phyloP scores from a whole-genome alignment of 192 early-diverging fungal species.

The Kickxella alabastrina region DNA sequence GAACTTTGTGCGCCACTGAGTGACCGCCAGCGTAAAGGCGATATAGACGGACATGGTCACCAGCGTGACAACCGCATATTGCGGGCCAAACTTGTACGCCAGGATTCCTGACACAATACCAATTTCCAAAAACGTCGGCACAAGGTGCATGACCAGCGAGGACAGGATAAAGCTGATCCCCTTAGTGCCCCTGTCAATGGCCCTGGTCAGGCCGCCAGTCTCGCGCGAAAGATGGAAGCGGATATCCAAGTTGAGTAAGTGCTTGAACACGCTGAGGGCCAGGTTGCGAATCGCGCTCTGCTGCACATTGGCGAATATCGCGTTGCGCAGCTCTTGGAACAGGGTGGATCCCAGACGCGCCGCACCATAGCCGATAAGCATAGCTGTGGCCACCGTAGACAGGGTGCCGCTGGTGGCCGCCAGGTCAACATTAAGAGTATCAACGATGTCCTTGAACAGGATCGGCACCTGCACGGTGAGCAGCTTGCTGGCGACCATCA shows the following conservation, averaged over 20 bases:
- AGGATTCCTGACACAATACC: constrained; percentile 90
- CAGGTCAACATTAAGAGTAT: constrained; percentile 70
- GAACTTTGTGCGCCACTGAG: constrained; percentile 81
- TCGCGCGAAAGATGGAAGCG: constrained; percentile 90
- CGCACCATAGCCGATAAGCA: constrained; percentile 91
- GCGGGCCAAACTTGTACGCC: constrained; percentile 58
- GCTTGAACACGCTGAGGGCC: constrained; percentile 84
- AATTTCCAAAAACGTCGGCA: constrained; percentile 94
- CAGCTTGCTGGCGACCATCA: constrained; percentile 80
- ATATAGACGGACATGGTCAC: constrained; percentile 75
- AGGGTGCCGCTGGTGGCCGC: constrained; percentile 61
- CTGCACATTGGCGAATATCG: constrained; percentile 88
- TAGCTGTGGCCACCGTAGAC: constrained; percentile 80
- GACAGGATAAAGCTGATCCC: constrained; percentile 96
- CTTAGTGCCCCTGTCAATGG: constrained; percentile 92
- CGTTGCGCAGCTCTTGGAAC: constrained; percentile 89
- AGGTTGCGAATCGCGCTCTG: constrained; percentile 90
- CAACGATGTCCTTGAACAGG: constrained; percentile 91
- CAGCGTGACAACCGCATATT: constrained; percentile 59
- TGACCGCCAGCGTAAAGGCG: constrained; percentile 82
- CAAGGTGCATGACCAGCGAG: constrained; percentile 91
- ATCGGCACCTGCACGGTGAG: constrained; percentile 95
- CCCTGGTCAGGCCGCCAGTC: constrained; percentile 93
- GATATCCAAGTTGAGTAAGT: constrained; percentile 83
- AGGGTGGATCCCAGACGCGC: constrained; percentile 76